These are phyloP conservation scores for Fusarium chlamydosporum DNA, from an alignment of 2,329 filamentous ascomycete species.

Conservation along the genomic window DNA sequence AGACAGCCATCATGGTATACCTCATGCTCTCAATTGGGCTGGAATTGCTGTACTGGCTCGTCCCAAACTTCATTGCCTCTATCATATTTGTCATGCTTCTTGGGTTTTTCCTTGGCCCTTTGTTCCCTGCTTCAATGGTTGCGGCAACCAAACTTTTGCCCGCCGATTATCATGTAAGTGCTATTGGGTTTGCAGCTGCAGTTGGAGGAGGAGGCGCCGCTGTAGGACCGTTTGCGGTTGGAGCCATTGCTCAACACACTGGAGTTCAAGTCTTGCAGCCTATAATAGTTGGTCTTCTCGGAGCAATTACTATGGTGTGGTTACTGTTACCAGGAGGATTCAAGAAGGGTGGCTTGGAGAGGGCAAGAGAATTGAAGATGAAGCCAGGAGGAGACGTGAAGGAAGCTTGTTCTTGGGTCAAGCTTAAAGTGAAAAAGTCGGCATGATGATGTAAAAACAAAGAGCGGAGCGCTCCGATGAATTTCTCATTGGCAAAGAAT, in stretches of 20 bases:
- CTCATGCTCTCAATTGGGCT: conserved; percentile 73
- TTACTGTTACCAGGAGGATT: conserved; percentile 59
- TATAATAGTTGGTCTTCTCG: conserved; percentile 65
- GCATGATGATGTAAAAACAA: not conserved
- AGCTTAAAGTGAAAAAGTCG: conserved; percentile 6
- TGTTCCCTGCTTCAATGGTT: conserved; percentile 83
- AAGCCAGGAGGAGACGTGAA: conserved; percentile 55
- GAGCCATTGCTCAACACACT: conserved; percentile 72
- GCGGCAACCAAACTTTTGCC: conserved; percentile 82
- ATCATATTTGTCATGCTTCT: conserved; percentile 78
- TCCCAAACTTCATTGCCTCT: conserved; percentile 81
- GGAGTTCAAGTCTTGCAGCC: conserved; percentile 72
- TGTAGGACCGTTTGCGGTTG: conserved; percentile 75
- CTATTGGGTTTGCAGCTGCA: conserved; percentile 84
- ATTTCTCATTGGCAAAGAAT: not conserved
- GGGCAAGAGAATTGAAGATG: conserved; percentile 56
- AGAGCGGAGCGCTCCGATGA: not conserved
- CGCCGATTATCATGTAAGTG: conserved; percentile 79
- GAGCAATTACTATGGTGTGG: conserved; percentile 63
- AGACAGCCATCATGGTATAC: conserved; percentile 73
- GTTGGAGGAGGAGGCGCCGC: conserved; percentile 82
- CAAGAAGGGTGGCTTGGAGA: conserved; percentile 58
- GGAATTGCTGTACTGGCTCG: conserved; percentile 84
- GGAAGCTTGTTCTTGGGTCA: conserved; percentile 37
- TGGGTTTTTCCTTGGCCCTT: conserved; percentile 84